Percentiles rank a stretch among this genome's conserved stretches.
These are phyloP conservation scores for Suhomyces vadensis DNA, from an alignment of 805 yeast species.

Conservation along the genomic window DNA sequence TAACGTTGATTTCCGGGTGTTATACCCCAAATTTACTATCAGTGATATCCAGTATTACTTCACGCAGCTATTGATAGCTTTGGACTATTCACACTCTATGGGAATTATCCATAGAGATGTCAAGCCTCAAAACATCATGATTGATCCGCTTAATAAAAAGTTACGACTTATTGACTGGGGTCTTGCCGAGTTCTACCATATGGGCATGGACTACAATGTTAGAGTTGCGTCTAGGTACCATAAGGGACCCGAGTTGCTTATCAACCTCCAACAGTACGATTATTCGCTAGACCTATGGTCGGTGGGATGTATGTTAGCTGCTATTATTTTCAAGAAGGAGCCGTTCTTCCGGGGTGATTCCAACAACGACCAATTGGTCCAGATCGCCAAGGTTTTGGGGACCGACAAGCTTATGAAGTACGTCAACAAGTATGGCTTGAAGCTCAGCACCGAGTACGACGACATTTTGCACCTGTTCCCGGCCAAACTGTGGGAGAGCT, in stretches of 20 bases:
- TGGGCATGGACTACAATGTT: conserved; percentile 86
- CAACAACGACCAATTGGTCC: conserved; percentile 87
- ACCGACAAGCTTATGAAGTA: conserved; percentile 75
- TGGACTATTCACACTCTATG: conserved; percentile 89
- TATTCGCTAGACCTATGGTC: conserved; percentile 94
- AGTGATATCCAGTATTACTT: conserved; percentile 80
- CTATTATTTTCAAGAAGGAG: conserved; percentile 85
- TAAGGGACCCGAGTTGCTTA: conserved; percentile 89
- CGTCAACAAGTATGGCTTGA: conserved; percentile 67
- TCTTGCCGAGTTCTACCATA: conserved; percentile 89
- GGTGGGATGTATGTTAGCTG: conserved; percentile 88
- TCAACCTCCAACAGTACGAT: conserved; percentile 84
- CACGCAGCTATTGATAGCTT: conserved; percentile 75
- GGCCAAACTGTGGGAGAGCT: conserved; percentile 83
- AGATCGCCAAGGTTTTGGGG: conserved; percentile 85
- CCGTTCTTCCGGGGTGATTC: conserved; percentile 92
- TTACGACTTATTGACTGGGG: conserved; percentile 94
- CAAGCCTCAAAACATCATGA: conserved; percentile 95
- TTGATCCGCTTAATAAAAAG: conserved; percentile 71
- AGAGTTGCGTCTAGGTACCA: conserved; percentile 91
- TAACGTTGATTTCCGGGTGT: conserved; percentile 76
- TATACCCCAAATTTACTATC: conserved; percentile 77
- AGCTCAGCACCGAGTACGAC: conserved; percentile 72
- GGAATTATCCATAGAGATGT: conserved; percentile 97
- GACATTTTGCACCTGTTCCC: conserved; percentile 68